Percentiles rank a stretch among this genome's conserved stretches.
Conservation (phyloP, 2,329 filamentous ascomycete genomes). For the Fonsecaea pedrosoi region DNA sequence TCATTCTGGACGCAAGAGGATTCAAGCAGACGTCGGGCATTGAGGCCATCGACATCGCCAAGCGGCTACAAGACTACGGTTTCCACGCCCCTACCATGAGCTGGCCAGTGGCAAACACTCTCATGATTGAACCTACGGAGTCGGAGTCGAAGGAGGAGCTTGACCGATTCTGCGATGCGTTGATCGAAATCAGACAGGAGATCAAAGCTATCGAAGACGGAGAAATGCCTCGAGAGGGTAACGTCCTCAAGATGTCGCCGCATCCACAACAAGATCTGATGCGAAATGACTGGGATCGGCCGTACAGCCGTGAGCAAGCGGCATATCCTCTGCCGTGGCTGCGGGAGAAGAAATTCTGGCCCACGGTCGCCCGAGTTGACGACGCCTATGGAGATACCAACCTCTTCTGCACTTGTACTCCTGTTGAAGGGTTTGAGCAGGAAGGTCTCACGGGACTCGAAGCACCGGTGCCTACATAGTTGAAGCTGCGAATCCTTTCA, state of each 20-base stretch:
- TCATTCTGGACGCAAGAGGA: slow-evolving; percentile 86
- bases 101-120: slow-evolving; percentile 91
- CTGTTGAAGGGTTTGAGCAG: slow-evolving; percentile 66
- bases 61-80: slow-evolving; percentile 94
- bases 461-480: slow-evolving; percentile 33
- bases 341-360: slow-evolving; percentile 98
- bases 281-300: slow-evolving; percentile 76
- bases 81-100: slow-evolving; percentile 98
- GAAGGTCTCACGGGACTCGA: slow-evolving; percentile 29
- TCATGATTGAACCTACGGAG: slow-evolving; percentile 98
- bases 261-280: slow-evolving; percentile 85
- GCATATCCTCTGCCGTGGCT: slow-evolving; percentile 85
- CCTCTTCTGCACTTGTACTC: slow-evolving; percentile 92
- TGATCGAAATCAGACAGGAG: slow-evolving; percentile 84
- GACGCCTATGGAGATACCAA: slow-evolving; percentile 92
- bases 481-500: slow-evolving; percentile 8
- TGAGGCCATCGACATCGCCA: slow-evolving; percentile 93
- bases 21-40: slow-evolving; percentile 84
- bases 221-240: slow-evolving; percentile 73
- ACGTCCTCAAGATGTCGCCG: slow-evolving; percentile 87
- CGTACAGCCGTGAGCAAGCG: slow-evolving; percentile 80
- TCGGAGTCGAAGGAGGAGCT: slow-evolving; percentile 91
- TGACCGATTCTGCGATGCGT: slow-evolving; percentile 88
- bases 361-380: slow-evolving; percentile 81
- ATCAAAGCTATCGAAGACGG: slow-evolving; percentile 85